These are phyloP conservation scores for Ceratocystis cacaofunesta DNA, from an alignment of 2,329 filamentous ascomycete genomes.

Conservation along the genomic window DNA sequence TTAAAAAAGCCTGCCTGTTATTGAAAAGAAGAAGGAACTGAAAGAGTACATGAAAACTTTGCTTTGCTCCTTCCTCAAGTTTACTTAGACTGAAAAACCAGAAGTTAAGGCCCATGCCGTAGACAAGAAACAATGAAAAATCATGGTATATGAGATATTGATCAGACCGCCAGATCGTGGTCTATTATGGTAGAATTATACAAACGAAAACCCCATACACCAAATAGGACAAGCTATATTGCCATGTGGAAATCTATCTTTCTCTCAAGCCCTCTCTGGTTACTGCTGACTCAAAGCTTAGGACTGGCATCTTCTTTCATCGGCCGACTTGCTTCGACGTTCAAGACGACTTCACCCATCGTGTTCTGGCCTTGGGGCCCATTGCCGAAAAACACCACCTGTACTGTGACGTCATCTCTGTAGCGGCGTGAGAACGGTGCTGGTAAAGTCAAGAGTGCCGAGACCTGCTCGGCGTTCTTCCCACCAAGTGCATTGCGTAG, in stretches of 20 bases:
- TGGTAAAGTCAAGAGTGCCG: slow-evolving; percentile 77
- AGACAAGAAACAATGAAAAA: neutral
- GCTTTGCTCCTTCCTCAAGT: neutral
- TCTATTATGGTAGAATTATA: neutral
- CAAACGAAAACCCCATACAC: neutral
- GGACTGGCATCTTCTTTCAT: slow-evolving; percentile 25
- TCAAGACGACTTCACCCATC: slow-evolving; percentile 65
- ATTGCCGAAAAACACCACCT: slow-evolving; percentile 96
- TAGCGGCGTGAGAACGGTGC: slow-evolving; percentile 85
- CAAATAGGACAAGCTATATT: neutral
- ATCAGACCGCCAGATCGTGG: neutral
- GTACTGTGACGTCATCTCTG: slow-evolving; percentile 87
- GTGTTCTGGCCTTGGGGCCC: slow-evolving; percentile 36
- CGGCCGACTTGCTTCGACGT: slow-evolving; percentile 59
- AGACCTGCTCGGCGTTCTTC: slow-evolving; percentile 84
- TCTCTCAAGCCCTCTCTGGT: neutral
- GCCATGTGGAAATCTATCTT: neutral
- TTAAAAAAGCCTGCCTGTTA: neutral
- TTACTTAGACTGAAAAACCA: neutral
- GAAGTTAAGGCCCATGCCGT: neutral
- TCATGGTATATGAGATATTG: neutral
- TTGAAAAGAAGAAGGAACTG: neutral
- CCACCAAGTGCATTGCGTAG: slow-evolving; percentile 90
- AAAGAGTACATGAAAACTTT: neutral
- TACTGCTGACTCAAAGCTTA: slow-evolving; percentile 25